phyloP scores from a whole-genome alignment of 345 rosid genomes.

The Laguncularia racemosa region DNA sequence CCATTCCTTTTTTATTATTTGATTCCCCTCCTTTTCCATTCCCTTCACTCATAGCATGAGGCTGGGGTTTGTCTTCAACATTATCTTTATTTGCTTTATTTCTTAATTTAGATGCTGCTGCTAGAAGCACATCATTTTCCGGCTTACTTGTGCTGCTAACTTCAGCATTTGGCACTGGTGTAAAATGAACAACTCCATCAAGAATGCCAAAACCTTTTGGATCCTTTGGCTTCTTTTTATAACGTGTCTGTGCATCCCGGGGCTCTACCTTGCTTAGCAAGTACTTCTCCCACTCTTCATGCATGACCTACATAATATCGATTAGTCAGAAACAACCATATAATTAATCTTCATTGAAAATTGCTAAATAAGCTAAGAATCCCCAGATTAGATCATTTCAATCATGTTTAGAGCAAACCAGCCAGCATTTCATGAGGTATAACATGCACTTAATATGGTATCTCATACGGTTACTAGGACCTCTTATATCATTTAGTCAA shows the following conservation, averaged over 20 bases:
- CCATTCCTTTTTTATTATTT: slow-evolving; percentile 27
- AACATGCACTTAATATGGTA: too few relatives aligned
- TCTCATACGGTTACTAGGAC: too few relatives aligned
- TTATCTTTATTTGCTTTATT: slow-evolving; percentile 32
- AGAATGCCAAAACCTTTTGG: slow-evolving; percentile 95
- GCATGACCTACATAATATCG: slow-evolving; percentile 60
- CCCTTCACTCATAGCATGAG: slow-evolving; percentile 24
- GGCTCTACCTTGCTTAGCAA: slow-evolving; percentile 78
- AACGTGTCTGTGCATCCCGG: slow-evolving; percentile 53
- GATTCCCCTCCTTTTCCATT: slow-evolving; percentile 35
- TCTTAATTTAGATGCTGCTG: slow-evolving; percentile 67
- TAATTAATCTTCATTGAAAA: neutral
- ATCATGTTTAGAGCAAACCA: too few relatives aligned
- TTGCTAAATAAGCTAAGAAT: too few relatives aligned
- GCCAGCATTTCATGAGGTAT: too few relatives aligned
- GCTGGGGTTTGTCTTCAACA: slow-evolving; percentile 28
- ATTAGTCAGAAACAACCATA: neutral
- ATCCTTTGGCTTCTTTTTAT: slow-evolving; percentile 65
- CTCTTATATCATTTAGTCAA: too few relatives aligned
- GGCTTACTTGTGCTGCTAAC: slow-evolving; percentile 63
- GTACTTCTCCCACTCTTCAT: slow-evolving; percentile 90
- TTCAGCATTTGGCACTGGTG: slow-evolving; percentile 52
- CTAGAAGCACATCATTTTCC: slow-evolving; percentile 69
- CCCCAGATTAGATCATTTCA: too few relatives aligned
- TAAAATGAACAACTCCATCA: slow-evolving; percentile 74